phyloP scores from a whole-genome alignment of 2,329 filamentous ascomycete genomes.

The Xylaria arbuscula region DNA sequence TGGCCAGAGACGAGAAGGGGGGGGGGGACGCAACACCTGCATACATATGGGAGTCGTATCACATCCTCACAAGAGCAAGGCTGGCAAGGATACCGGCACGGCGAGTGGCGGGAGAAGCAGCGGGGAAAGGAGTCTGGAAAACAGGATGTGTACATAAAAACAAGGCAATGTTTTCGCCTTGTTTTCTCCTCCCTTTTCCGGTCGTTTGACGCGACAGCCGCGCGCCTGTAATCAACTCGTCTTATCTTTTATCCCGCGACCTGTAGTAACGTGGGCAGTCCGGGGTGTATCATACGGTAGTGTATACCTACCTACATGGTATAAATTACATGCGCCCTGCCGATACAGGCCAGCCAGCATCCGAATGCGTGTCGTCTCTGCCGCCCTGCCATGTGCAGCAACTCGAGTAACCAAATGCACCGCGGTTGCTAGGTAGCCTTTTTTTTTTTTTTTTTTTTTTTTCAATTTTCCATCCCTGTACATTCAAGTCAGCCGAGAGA shows the following conservation, averaged over 20 bases:
- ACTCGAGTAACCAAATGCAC: neutral
- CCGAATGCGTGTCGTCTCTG: too few relatives aligned
- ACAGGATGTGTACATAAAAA: neutral
- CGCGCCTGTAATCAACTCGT: constrained; percentile 5
- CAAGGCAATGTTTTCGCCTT: neutral
- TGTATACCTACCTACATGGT: too few relatives aligned
- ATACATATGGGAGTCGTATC: constrained; percentile 11
- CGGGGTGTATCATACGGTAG: too few relatives aligned
- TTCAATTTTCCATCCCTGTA: neutral
- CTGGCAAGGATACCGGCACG: too few relatives aligned
- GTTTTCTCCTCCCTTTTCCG: neutral
- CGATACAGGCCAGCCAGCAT: too few relatives aligned
- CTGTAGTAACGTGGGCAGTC: too few relatives aligned
- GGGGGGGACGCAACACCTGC: constrained; percentile 5
- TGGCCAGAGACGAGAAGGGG: neutral
- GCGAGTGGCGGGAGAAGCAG: neutral
- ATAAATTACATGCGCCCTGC: too few relatives aligned
- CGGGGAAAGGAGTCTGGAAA: neutral
- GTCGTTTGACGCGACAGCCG: constrained; percentile 29
- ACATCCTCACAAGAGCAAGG: constrained; percentile 6
- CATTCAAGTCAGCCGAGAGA: constrained; percentile 13
- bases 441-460: too few relatives aligned
- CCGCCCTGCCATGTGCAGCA: neutral
- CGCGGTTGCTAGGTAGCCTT: too few relatives aligned
- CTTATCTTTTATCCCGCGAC: too few relatives aligned